Conservation (phyloP, 1,139 yeast species). For the Geotrichum histeridarum region DNA sequence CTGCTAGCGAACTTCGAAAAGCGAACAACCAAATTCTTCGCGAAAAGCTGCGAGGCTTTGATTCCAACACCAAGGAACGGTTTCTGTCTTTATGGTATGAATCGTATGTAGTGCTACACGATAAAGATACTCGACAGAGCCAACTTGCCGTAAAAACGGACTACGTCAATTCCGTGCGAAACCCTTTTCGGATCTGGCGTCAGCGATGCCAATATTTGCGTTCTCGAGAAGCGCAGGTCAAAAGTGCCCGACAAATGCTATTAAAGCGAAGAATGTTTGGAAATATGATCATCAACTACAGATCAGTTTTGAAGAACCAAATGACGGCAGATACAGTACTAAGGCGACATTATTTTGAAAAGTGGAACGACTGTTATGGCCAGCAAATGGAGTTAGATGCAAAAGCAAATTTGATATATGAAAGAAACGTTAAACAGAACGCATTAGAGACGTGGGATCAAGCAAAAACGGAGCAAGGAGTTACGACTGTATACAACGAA, state of each 20-base stretch:
- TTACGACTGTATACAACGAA: constrained; percentile 1
- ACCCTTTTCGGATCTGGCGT: constrained; percentile 2
- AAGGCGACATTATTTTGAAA: background rate
- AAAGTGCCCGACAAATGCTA: background rate
- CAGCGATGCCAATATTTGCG: background rate
- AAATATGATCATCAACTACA: background rate
- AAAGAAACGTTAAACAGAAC: constrained; percentile 7
- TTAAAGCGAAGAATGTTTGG: background rate
- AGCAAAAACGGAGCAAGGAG: constrained; percentile 4
- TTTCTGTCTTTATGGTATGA: constrained; percentile 19
- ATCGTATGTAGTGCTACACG: constrained; percentile 7
- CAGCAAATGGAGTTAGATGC: background rate
- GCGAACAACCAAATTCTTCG: constrained; percentile 8
- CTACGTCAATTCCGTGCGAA: background rate
- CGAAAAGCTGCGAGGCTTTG: constrained; percentile 16
- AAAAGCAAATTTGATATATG: constrained; percentile 2
- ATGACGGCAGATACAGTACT: background rate
- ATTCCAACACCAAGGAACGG: constrained; percentile 14
- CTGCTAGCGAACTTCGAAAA: constrained; percentile 9
- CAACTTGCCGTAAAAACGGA: constrained; percentile 10
- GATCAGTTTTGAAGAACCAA: background rate
- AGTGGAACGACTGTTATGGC: background rate
- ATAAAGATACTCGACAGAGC: constrained; percentile 2
- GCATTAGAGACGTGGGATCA: constrained; percentile 10
- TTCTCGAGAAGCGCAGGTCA: background rate